Percentiles rank a stretch among this genome's conserved stretches.
These are phyloP conservation scores for Paragyromitra xinjiangensis DNA, from an alignment of 495 filamentous ascomycete species.

Conservation along the genomic window DNA sequence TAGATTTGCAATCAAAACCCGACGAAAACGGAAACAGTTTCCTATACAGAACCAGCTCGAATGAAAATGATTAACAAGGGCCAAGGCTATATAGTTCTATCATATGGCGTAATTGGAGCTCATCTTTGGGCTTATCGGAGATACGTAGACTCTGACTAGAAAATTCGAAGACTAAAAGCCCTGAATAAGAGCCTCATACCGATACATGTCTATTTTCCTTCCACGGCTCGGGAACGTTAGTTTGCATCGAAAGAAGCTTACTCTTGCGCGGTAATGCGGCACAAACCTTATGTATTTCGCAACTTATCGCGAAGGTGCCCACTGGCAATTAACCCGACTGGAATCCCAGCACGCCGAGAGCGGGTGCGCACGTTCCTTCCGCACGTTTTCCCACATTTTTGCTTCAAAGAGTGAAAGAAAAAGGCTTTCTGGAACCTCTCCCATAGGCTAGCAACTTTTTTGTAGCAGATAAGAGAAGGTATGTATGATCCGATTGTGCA, in stretches of 20 bases:
- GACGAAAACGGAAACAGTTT: background rate
- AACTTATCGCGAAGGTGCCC: background rate
- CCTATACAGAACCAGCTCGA: background rate
- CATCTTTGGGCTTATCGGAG: background rate
- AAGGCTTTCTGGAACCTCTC: conserved; percentile 21
- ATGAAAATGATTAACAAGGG: conserved; percentile 1
- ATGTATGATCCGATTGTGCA: background rate
- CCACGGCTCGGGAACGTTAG: conserved; percentile 4
- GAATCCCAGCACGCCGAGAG: background rate
- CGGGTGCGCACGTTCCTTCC: conserved; percentile 10
- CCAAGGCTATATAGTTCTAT: background rate
- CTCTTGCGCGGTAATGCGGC: conserved; percentile 2
- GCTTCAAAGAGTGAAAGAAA: background rate
- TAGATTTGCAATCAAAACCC: background rate
- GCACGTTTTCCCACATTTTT: background rate
- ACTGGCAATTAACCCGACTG: conserved; percentile 29
- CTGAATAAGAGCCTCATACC: background rate
- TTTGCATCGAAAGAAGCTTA: conserved; percentile 3
- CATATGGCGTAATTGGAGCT: background rate
- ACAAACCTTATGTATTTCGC: background rate
- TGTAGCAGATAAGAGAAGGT: background rate
- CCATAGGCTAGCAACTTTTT: conserved; percentile 9
- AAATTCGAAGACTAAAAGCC: conserved; percentile 3
- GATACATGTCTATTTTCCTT: background rate
- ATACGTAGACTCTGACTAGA: background rate